A percentile compares a stretch with the other conserved stretches of the same genome.
Conservation (phyloP, 1,284 basidiomycete species). For the Calocybe gambosa region DNA sequence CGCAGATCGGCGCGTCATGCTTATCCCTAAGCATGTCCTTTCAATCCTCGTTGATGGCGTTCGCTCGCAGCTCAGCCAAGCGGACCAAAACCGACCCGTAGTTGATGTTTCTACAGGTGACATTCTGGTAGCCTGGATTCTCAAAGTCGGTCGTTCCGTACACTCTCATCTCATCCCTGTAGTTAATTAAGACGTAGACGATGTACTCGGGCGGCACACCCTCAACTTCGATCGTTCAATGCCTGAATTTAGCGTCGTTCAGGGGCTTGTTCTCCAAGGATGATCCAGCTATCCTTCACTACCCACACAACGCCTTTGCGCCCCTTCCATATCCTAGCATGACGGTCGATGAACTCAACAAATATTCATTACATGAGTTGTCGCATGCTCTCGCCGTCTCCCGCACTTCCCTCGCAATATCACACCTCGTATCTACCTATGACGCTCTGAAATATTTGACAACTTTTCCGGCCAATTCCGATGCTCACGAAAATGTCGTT, state of each 20-base stretch:
- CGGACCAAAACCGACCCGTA: slow-evolving; percentile 10
- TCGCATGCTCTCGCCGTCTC: slow-evolving; percentile 21
- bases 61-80: slow-evolving; percentile 17
- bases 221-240: slow-evolving; percentile 24
- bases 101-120: slow-evolving; percentile 28
- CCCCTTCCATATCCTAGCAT: slow-evolving; percentile 32
- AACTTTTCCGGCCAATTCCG: slow-evolving; percentile 25
- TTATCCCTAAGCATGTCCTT: slow-evolving; percentile 25
- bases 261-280: slow-evolving; percentile 22
- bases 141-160: slow-evolving; percentile 23
- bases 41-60: slow-evolving; percentile 22
- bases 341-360: slow-evolving; percentile 26
- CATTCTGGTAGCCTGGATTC: slow-evolving; percentile 31
- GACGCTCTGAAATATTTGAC: slow-evolving; percentile 19
- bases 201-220: slow-evolving; percentile 24
- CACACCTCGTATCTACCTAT: slow-evolving; percentile 25
- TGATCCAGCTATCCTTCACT: slow-evolving; percentile 19
- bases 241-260: slow-evolving; percentile 30
- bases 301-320: slow-evolving; percentile 33
- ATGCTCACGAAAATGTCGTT: slow-evolving; percentile 29
- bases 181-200: neutral
- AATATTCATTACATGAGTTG: slow-evolving; percentile 22
- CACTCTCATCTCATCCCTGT: neutral
- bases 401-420: slow-evolving; percentile 21
- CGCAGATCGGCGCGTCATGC: slow-evolving; percentile 23